Base-by-base conservation (phyloP, 306 rosid genomes). In the Trifolium fragiferum region DNA sequence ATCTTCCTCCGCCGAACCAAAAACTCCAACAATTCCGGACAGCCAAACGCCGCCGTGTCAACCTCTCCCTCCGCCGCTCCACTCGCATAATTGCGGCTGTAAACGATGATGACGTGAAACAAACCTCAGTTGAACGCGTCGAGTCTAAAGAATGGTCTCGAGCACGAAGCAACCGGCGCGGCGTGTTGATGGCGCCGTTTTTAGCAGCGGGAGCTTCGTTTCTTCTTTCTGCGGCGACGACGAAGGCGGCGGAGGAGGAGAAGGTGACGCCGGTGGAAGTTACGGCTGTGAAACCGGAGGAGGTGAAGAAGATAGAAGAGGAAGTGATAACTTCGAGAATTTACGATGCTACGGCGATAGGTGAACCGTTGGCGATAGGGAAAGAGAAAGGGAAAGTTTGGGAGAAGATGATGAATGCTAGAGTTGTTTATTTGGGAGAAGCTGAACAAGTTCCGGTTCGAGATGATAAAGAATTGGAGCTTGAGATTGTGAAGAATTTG, bases 361-460 rank as follows among this genome's bases (percentile, higher is more conserved):
- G 98, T 63, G 98, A 93, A 78, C 98, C 98, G 27, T 44, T 82
- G 84, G 96, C 98, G 50, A 79, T 90, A 59, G 98, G 98, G 69
- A 93, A 91, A 72, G 97, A 91, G 74, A 91, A 90, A 77, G 62
- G 70, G 72, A 93, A 91, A 73, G 91, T 91, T 46, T 91, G 97
- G 98, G 97, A 93, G 85, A 93, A 93, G 92, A 38, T 93, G 84
- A 88, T 89, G 96, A 89, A 82, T 68, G 87, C 96, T 75, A 80
- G 96, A 68, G 84, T 93, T 30, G 87, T 93, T 38, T 93, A 93
- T 70, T 78, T 93, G 38, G 98, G 98, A 16, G 98, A 93, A 81
- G 96, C 98, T 8, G 98, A 93, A 60, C 96, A 84, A 76, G 98
- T 93, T 72, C 98, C 98, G 13, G 83, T 91, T 72, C 87, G 86